Conservation (phyloP, 148 eudicot genomes). For the Limonium bicolor region DNA sequence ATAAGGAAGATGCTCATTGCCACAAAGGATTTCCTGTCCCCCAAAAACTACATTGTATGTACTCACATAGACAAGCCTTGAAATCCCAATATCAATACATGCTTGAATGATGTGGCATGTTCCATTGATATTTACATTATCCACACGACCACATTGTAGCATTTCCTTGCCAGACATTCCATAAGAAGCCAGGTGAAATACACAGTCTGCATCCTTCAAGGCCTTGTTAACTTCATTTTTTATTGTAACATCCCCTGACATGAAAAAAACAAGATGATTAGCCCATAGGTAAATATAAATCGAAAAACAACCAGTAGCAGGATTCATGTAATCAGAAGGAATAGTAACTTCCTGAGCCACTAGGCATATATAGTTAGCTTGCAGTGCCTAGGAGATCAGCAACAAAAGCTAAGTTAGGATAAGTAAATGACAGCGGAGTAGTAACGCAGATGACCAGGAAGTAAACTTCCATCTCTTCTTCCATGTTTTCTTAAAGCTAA, state of each 20-base stretch:
- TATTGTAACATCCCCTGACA: constrained; percentile 46
- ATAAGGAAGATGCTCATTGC: constrained; percentile 69
- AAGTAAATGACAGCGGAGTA: no score
- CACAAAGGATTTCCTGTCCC: constrained; percentile 74
- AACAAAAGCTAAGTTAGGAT: no score
- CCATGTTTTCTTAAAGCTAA: no score
- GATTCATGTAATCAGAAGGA: neutral
- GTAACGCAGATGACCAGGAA: no score
- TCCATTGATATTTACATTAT: constrained; percentile 62
- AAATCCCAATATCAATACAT: constrained; percentile 48
- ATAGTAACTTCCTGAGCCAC: no score
- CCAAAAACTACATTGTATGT: constrained; percentile 77
- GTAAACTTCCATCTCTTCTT: no score
- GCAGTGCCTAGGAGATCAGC: no score
- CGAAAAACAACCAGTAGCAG: neutral
- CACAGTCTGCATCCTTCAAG: constrained; percentile 66
- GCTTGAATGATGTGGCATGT: constrained; percentile 69
- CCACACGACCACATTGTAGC: constrained; percentile 80
- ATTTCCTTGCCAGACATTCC: constrained; percentile 98
- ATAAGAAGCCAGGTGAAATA: constrained; percentile 85
- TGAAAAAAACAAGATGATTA: neutral
- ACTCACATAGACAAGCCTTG: constrained; percentile 85
- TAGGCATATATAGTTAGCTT: no score
- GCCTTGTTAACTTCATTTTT: constrained; percentile 65
- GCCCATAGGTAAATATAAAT: neutral